A percentile compares a stretch with the other conserved stretches of the same genome.
Evolutionary conservation across 352 stramenopile genomes (phyloP).

Genomic region (Phytophthora sp.): DNA sequence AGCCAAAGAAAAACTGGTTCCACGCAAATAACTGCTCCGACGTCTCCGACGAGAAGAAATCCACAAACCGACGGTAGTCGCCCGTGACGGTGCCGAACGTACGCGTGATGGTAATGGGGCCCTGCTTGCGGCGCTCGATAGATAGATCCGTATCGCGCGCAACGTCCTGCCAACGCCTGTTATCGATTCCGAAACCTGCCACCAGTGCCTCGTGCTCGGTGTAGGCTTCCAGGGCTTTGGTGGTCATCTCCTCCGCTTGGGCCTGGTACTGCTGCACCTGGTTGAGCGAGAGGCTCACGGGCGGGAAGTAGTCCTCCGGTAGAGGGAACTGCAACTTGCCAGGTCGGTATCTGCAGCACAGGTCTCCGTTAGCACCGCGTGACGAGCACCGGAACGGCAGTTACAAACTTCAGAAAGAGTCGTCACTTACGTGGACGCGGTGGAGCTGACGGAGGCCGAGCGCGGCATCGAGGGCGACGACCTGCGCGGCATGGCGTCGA

Average conservation of each 20-base stretch:
- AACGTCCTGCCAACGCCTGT: slow-evolving; percentile 38
- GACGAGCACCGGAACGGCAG: slow-evolving; percentile 2
- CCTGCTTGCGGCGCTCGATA: slow-evolving; percentile 34
- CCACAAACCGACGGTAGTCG: slow-evolving; percentile 63
- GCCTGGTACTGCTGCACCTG: slow-evolving; percentile 43
- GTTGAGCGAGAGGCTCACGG: slow-evolving; percentile 31
- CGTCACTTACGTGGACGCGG: slow-evolving; percentile 31
- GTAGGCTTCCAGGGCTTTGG: slow-evolving; percentile 34
- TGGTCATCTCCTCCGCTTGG: slow-evolving; percentile 24
- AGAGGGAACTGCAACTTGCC: slow-evolving; percentile 47
- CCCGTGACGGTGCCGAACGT: slow-evolving; percentile 60
- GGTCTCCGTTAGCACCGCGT: slow-evolving; percentile 7
- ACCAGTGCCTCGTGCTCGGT: slow-evolving; percentile 36
- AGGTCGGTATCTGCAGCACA: slow-evolving; percentile 22
- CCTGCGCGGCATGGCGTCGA: slow-evolving; percentile 36
- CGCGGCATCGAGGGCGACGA: slow-evolving; percentile 30
- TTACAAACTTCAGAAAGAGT: slow-evolving; percentile 39
- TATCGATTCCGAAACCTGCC: slow-evolving; percentile 27
- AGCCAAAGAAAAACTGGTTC: slow-evolving; percentile 74
- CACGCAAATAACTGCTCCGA: slow-evolving; percentile 67
- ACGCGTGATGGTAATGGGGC: slow-evolving; percentile 38
- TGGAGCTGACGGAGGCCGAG: slow-evolving; percentile 24
- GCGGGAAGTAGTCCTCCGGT: slow-evolving; percentile 49
- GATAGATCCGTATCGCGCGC: slow-evolving; percentile 36
- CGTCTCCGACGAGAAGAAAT: slow-evolving; percentile 75